These are phyloP conservation scores for Pleurotus djamor DNA, from an alignment of 768 basidiomycete species.

Conservation along the genomic window DNA sequence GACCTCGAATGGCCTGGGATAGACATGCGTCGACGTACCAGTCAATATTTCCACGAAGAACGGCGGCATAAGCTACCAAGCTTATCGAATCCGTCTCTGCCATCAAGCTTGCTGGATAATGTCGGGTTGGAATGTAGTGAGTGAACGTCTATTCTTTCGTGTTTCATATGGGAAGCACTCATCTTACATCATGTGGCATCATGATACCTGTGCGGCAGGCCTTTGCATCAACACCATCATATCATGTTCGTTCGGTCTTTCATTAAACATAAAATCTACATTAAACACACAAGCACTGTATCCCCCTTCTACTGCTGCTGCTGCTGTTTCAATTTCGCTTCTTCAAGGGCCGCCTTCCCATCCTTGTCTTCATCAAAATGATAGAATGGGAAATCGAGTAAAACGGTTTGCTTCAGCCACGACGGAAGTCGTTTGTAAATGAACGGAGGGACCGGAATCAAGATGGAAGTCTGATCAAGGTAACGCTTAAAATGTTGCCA, in stretches of 20 bases:
- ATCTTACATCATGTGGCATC: slow-evolving; percentile 6
- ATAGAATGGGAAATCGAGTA: slow-evolving; percentile 66
- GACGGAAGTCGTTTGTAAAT: slow-evolving; percentile 51
- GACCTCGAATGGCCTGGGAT: not conserved
- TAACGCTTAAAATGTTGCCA: slow-evolving; percentile 59
- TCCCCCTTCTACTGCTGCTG: not conserved
- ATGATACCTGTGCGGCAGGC: not conserved
- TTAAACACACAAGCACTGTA: not conserved
- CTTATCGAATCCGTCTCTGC: not conserved
- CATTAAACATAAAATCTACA: not conserved
- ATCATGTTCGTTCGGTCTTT: not conserved
- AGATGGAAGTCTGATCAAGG: slow-evolving; percentile 53
- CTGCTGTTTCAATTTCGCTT: slow-evolving; percentile 14
- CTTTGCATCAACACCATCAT: not conserved
- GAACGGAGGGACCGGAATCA: slow-evolving; percentile 57
- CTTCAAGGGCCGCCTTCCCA: slow-evolving; percentile 38
- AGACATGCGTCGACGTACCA: slow-evolving; percentile 14
- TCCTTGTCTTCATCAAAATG: slow-evolving; percentile 52
- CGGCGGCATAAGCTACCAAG: slow-evolving; percentile 14
- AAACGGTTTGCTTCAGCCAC: slow-evolving; percentile 48
- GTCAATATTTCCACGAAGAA: slow-evolving; percentile 14
- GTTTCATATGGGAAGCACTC: not conserved
- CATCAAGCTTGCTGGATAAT: not conserved
- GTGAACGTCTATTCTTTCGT: not conserved
- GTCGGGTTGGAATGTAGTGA: not conserved